Evolutionary conservation across 441 rosid genomes (phyloP), one percentile per base, ranked within the genome.

Genomic region (Manihot esculenta): DNA sequence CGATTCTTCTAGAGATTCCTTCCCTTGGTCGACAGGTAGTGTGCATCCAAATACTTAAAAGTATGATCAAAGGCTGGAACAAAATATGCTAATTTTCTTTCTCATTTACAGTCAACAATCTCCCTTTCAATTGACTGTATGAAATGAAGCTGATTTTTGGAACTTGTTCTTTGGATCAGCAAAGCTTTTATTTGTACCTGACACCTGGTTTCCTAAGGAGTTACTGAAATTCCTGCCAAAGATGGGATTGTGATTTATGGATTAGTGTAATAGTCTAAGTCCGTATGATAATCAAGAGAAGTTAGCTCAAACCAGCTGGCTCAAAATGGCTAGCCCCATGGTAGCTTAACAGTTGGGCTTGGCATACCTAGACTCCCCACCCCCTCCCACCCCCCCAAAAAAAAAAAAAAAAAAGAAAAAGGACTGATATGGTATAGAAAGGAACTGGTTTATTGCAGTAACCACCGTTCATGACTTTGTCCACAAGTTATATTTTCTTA

Each of bases 1-100:
- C 97, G 54, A 89, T 95, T 85, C 98, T 95, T 63, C 81, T 93
- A 57, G 99, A 93, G 62, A 86, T 95, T 80, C 99, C 99, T 71
- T 84, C 92, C 48, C 96, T 95, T 66, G 98, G 94, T 66, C 87
- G 86, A 62, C 99, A 89, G 96, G 99, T 90, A 33, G 72, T 84
- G 86, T 67, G 38, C 56, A 42, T 9, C 17, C 24, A 13, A 15
- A 51, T 65, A 17, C 47, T 23, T 26, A 13, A 4, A 51, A 13
- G 58, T n/a, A n/a, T 53, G 57, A 30, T 55, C 23, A 62, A 12
- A 50, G 10, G 44, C 17, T 20, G 42, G 7, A 21, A 8, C 51
- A 38, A 26, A 24, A 42, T 59, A 47, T 69, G 26, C 63, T 56
- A 49, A n/a, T 23, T 59, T 26, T 49, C 20, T 27, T 33, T 68